Evolutionary conservation across 768 basidiomycete genomes (phyloP).

Genomic region (Phlegmacium glaucopus): DNA sequence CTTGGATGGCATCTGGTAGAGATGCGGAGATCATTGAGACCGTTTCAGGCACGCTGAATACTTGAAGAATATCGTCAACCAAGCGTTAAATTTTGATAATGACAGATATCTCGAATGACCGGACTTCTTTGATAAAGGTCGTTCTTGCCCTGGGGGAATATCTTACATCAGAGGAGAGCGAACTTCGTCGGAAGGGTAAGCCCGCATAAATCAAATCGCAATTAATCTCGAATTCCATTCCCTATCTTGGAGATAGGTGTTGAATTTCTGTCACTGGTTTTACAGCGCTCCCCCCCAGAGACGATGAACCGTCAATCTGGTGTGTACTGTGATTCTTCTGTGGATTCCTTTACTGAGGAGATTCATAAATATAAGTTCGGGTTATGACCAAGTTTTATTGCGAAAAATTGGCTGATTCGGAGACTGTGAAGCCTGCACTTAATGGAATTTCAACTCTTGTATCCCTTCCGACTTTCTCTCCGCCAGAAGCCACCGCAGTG

Average conservation of each 20-base stretch:
- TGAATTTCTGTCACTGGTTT: conserved; percentile 71
- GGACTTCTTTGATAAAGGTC: conserved; percentile 63
- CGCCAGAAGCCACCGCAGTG: conserved; percentile 61
- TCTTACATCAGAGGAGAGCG: conserved; percentile 82
- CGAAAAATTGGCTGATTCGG: conserved; percentile 82
- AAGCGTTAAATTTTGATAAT: conserved; percentile 12
- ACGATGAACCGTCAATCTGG: conserved; percentile 80
- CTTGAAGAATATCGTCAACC: conserved; percentile 3
- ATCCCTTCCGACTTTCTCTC: conserved; percentile 56
- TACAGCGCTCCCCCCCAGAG: conserved; percentile 55
- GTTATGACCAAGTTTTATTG: conserved; percentile 82
- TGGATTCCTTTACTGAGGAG: conserved; percentile 3
- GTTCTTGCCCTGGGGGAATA: conserved; percentile 88
- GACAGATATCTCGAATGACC: conserved; percentile 48
- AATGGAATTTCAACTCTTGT: conserved; percentile 70
- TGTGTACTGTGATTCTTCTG: conserved; percentile 31
- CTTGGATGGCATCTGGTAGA: conserved; percentile 67
- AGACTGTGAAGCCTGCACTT: conserved; percentile 80
- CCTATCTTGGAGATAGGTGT: conserved; percentile 53
- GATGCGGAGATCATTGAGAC: conserved; percentile 58
- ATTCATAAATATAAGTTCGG: conserved; percentile 48
- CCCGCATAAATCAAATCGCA: background rate
- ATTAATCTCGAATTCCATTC: conserved; percentile 3
- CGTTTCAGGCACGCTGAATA: conserved; percentile 50
- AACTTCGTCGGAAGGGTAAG: conserved; percentile 74